Base-by-base conservation (phyloP, 163 green algal genomes). In the Trebouxiophyceae sp. region DNA sequence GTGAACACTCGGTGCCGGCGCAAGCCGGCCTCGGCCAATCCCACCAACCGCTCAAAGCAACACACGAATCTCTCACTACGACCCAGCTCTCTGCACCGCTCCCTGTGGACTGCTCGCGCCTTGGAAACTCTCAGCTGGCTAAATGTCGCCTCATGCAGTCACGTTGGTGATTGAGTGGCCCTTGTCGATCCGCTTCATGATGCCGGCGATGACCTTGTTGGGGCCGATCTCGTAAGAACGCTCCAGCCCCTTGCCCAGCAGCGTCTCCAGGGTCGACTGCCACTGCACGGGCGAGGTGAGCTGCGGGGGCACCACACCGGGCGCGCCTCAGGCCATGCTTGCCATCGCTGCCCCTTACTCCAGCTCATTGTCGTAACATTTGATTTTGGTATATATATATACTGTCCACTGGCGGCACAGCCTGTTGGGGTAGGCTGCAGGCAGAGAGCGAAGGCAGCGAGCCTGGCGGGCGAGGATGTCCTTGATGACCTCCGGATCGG, bases 101-200 rank as follows among this genome's bases (percentile, higher is more conserved):
- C n/a, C n/a, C n/a, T n/a, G n/a, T n/a, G n/a, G n/a, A n/a, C n/a
- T n/a, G n/a, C n/a, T n/a, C n/a, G n/a, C n/a, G n/a, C n/a, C n/a
- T n/a, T n/a, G n/a, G n/a, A n/a, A n/a, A n/a, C n/a, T n/a, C n/a
- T n/a, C n/a, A n/a, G n/a, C n/a, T n/a, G n/a, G n/a, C n/a, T n/a
- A n/a, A n/a, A n/a, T n/a, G n/a, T n/a, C n/a, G n/a, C n/a, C n/a
- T 87, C 58, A 96, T 3, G 88, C 89, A 1, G 73, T 78, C 50
- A 96, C 82, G 73, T 95, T 96, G 26, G 66, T 78, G 55, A 93
- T 80, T 32, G 71, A 69, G 60, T 87, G 78, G 31, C 73, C 85
- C 84, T 93, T 97, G 83, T 97, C 85, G 58, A 98, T 92, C 60
- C 94, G 85, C 86, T 98, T 97, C 54, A 96, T 82, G 77, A 98